phyloP scores from a whole-genome alignment of 2,329 filamentous ascomycete species.

The Phyllachora maydis region DNA sequence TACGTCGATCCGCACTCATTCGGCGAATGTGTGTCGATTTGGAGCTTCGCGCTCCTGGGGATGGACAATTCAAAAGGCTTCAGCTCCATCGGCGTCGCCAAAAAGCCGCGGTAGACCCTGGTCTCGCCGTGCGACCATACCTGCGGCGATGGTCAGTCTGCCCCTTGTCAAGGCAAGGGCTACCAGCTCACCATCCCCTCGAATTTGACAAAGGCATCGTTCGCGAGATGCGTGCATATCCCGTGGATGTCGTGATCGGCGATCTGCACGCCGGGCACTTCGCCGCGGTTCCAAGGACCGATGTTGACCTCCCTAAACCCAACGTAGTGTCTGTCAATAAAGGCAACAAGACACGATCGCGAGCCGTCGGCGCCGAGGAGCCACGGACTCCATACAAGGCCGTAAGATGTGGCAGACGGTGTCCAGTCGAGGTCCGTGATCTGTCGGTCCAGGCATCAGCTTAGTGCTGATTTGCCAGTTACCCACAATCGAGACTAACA shows the following conservation, averaged over 20 bases:
- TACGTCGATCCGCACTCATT: conserved; percentile 26
- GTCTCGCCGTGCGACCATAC: conserved; percentile 8
- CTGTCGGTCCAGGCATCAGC: conserved; percentile 1
- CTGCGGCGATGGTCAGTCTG: neutral
- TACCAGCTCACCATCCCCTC: conserved; percentile 26
- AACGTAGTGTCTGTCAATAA: conserved; percentile 27
- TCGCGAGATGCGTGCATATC: conserved; percentile 25
- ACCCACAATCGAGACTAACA: conserved; percentile 8
- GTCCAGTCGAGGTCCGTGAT: conserved; percentile 23
- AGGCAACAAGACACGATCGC: conserved; percentile 24
- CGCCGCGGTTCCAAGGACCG: conserved; percentile 12
- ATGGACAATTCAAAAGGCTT: conserved; percentile 29
- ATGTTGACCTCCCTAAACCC: conserved; percentile 31
- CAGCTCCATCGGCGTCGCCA: conserved; percentile 27
- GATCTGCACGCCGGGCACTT: conserved; percentile 16
- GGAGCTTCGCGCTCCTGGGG: conserved; percentile 6
- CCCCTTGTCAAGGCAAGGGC: neutral
- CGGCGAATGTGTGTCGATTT: conserved; percentile 14
- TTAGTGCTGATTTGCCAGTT: neutral
- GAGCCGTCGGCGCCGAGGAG: conserved; percentile 11
- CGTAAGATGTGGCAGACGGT: conserved; percentile 25
- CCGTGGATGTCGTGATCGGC: conserved; percentile 20
- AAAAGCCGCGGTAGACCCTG: conserved; percentile 27
- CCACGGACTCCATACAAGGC: conserved; percentile 35
- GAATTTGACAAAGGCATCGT: conserved; percentile 33